Base-by-base conservation (phyloP, 169 alveolate species). In the Plasmodium malariae region DNA sequence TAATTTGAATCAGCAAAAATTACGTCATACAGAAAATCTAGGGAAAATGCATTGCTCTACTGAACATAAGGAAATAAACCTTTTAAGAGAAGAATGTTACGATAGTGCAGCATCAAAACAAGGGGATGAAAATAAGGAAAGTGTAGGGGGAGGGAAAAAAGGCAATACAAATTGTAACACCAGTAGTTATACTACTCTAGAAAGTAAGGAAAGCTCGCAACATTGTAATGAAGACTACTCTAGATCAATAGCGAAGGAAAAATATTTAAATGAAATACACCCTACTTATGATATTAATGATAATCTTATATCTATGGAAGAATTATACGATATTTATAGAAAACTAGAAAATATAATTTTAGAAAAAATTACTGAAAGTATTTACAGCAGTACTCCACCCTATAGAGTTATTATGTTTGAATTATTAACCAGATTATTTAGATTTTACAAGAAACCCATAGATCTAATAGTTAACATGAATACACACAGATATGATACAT, bases 361-460 rank as follows among this genome's bases (percentile, higher is more conserved):
- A 51, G 91, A 69, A 62, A 89, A 87, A 30, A 57, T 94, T 72
- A 57, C 92, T 17, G 92, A 63, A 70, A 88, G 91, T 65, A 87
- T 94, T 17, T 94, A 94, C 51, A 86, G 78, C 68, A 89, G 93
- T 37, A 94, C 96, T 12, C 96, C 96, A 19, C 96, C 96, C 1
- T 94, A 94, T 83, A 62, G 96, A 24, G 94, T 92, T 40, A 92
- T 94, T 19, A 94, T 92, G 87, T 94, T 94, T 36, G 96, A 94
- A 59, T 72, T 94, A 45, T 55, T 94, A 62, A 94, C 96, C 17
- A 65, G 96, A 30, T 71, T 94, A 32, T 65, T 94, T 40, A 88
- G 88, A n/a, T 68, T 94, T 40, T 92, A 92, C 68, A 19, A 21
- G 17, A 45, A 83, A 83, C 91, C 91, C 1, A 83, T 83, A 19